Evolutionary conservation across 306 rosid genomes (phyloP).

Genomic region (Quercus dentata): DNA sequence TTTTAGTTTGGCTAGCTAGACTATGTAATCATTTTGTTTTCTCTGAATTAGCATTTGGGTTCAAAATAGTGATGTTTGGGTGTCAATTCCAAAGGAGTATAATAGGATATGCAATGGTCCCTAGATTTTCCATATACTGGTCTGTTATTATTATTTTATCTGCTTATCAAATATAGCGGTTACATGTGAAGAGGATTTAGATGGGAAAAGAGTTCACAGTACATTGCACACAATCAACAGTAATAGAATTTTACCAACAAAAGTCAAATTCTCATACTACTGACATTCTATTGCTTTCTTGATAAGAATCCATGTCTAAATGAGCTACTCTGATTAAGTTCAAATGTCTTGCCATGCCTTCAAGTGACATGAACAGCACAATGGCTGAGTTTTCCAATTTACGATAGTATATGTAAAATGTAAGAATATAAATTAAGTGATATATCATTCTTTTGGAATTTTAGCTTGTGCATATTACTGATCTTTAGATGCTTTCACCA

Average conservation of each 20-base stretch:
- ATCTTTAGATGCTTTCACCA: background rate
- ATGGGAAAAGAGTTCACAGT: no score
- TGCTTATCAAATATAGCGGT: background rate
- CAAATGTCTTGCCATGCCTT: background rate
- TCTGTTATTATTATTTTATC: background rate
- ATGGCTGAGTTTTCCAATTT: background rate
- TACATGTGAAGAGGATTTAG: background rate
- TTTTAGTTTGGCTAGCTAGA: background rate
- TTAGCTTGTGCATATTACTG: slow-evolving; percentile 6
- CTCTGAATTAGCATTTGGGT: background rate
- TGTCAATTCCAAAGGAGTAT: background rate
- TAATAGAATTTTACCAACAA: background rate
- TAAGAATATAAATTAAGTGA: background rate
- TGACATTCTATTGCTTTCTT: background rate
- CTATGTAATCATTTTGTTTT: background rate
- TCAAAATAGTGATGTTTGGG: background rate
- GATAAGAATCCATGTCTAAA: background rate
- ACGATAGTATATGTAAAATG: slow-evolving; percentile 14
- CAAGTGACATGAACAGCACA: background rate
- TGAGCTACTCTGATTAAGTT: background rate
- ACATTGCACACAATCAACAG: background rate
- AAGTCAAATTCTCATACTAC: background rate
- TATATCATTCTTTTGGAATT: slow-evolving; percentile 2
- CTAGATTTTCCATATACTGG: background rate
- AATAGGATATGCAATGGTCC: background rate